Base-by-base conservation (phyloP, 768 basidiomycete genomes). In the Hericium coralloides region DNA sequence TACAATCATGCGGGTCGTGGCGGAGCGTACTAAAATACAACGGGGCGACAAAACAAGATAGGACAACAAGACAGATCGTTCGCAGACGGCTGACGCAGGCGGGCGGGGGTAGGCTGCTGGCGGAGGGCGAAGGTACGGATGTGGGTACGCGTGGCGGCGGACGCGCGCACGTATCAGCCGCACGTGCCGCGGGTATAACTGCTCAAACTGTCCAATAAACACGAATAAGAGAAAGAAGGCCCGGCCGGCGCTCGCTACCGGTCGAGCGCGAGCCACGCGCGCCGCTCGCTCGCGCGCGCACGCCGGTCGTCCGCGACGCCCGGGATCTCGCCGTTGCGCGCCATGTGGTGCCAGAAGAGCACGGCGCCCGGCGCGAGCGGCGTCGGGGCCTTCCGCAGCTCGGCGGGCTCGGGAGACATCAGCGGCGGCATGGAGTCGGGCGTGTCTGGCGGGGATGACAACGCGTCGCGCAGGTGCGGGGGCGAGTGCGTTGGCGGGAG, bases 331-430 rank as follows among this genome's bases (percentile, higher is more conserved):
- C 88, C 88, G 58, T 76, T 79, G 61, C 80, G 81, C 50, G 76
- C 68, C 58, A 90, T 82, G 62, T 89, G 83, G 66, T 90, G 87
- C 88, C 88, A 91, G 65, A 78, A 87, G 17, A 90, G 71, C 10
- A 81, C 65, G 59, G 88, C 85, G 20, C 87, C 87, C 10, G 75
- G 64, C 4, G 26, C 68, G 26, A 61, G 55, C 49, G 52, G 65
- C 38, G 59, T 54, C 12, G 58, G 12, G 56, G 58, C 8, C 55
- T 38, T 17, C 53, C 56, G 55, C 63, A 4, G 57, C 22, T 58
- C 41, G 18, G 58, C 62, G 15, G 55, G 52, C 26, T 59, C 62
- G n/a, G 60, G 37, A 2, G 61, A 45, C 26, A 49, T 26, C 15
- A 23, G 63, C 43, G 58, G 43, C 31, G 61, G 60, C 52, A 57